Percentiles rank a stretch among this genome's conserved stretches.
Conservation (phyloP, 352 stramenopile genomes). For the Halophytophthora polymorphica region DNA sequence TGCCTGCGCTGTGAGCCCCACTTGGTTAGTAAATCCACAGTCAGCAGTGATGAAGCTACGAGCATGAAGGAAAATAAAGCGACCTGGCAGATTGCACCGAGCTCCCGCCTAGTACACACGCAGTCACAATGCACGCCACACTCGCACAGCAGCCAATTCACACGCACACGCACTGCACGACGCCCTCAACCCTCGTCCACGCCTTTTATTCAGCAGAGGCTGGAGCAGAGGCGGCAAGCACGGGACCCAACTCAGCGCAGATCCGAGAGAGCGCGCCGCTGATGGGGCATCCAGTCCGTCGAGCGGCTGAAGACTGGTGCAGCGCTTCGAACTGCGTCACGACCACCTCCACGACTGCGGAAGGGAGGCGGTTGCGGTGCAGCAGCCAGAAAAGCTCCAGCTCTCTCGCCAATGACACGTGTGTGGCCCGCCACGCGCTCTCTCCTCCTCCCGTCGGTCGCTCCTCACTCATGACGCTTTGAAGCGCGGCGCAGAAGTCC, state of each 20-base stretch:
- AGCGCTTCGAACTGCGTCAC: conserved; percentile 6
- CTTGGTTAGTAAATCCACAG: too few species aligned
- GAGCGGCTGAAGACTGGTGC: neutral
- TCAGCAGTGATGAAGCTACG: too few species aligned
- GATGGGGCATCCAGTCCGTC: neutral
- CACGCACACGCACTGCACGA: too few species aligned
- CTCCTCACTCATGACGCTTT: neutral
- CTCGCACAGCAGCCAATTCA: too few species aligned
- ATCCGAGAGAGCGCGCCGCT: neutral
- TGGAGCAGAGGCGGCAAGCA: conserved; percentile 1
- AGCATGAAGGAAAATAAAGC: too few species aligned
- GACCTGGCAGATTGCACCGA: too few species aligned
- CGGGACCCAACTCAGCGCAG: conserved; percentile 1
- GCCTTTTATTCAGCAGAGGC: conserved; percentile 6
- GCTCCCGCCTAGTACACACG: too few species aligned
- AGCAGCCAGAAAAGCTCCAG: conserved; percentile 22
- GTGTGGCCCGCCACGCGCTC: neutral
- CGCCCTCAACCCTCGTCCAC: too few species aligned
- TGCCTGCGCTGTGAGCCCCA: too few species aligned
- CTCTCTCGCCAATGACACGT: conserved; percentile 7
- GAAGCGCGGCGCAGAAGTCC: conserved; percentile 4
- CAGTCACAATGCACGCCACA: too few species aligned
- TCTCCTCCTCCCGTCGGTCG: neutral
- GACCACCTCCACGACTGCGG: conserved; percentile 10
- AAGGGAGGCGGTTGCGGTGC: conserved; percentile 16